Base-by-base conservation (phyloP, 805 yeast genomes). In the Barnettozyma californica region DNA sequence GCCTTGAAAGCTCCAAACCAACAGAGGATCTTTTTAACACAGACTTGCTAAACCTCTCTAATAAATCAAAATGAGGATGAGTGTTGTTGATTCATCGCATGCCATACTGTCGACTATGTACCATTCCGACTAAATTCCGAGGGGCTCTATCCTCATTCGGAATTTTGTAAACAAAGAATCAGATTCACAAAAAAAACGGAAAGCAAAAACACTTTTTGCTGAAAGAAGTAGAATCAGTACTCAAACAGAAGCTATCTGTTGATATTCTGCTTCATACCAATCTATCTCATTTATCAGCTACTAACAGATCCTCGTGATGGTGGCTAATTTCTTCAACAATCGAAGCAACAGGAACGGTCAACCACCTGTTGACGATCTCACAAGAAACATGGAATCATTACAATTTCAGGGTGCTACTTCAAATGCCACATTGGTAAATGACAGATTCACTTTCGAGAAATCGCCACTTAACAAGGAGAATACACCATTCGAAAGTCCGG, bases 381-480 rank as follows among this genome's bases (percentile, higher is more conserved):
- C 64, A 4, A 56, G 53, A 52, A 57, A 60, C 52, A 53, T 61
- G 51, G 63, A 59, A 48, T 53, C 58, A 4, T 51, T 61, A n/a
- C 62, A 62, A 44, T 55, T 60, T 45, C 57, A 51, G 31, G 23
- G 23, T 8, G 10, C 31, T 14, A 38, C 25, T 23, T 13, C 33
- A 13, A 40, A 14, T 23, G 51, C 43, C 43, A 40, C 18, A 20
- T 37, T 40, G 19, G 18, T 37, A 18, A 45, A 61, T 31, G 64
- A 59, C 37, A 57, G 49, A 41, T 61, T 61, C 51, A 56, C 57
- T 25, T 61, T 61, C 23, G 65, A 61, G 13, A 52, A 76, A 56
- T 74, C 75, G 4, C 62, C 60, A 11, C 63, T 63, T 52, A 75
- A 70, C 57, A 71, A 72, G 50, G 75, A 72, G 53, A 71, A 70